Conservation (phyloP, 2,329 filamentous ascomycete species). For the Triangularia setosa region DNA sequence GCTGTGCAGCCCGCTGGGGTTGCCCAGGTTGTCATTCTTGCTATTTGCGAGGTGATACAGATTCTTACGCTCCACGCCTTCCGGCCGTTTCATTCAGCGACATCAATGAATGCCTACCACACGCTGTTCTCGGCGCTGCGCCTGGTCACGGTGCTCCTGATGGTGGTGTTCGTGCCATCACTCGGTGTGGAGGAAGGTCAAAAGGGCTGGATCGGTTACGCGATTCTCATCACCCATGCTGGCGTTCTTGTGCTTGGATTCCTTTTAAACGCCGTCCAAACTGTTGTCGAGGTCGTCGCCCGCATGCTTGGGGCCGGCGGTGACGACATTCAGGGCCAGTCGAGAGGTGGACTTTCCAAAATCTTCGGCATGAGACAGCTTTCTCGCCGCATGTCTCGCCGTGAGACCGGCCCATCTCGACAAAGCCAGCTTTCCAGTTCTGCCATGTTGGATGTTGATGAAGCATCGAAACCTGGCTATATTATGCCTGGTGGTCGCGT, state of each 20-base stretch:
- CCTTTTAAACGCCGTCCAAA: conserved; percentile 87
- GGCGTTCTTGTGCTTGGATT: conserved; percentile 86
- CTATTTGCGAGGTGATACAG: conserved; percentile 89
- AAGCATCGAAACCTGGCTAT: conserved; percentile 60
- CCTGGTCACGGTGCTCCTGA: conserved; percentile 70
- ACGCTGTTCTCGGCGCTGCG: conserved; percentile 76
- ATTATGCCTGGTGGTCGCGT: conserved; percentile 50
- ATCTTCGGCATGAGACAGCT: conserved; percentile 90
- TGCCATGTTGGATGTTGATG: conserved; percentile 71
- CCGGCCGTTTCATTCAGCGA: conserved; percentile 82
- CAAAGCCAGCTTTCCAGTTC: conserved; percentile 80
- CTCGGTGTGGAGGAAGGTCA: conserved; percentile 72
- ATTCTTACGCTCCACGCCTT: conserved; percentile 85
- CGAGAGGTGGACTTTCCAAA: conserved; percentile 79
- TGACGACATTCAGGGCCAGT: conserved; percentile 64
- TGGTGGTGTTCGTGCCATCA: conserved; percentile 79
- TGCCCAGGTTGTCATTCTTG: conserved; percentile 85
- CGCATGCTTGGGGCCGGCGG: conserved; percentile 78
- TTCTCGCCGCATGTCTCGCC: conserved; percentile 65
- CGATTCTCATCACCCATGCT: conserved; percentile 80
- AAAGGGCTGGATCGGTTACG: conserved; percentile 94
- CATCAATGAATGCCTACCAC: conserved; percentile 97
- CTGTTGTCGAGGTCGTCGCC: conserved; percentile 81
- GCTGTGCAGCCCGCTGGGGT: conserved; percentile 91
- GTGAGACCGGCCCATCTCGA: conserved; percentile 58